These are phyloP conservation scores for Colletotrichum tanaceti DNA, from an alignment of 2,329 filamentous ascomycete genomes.

Conservation along the genomic window DNA sequence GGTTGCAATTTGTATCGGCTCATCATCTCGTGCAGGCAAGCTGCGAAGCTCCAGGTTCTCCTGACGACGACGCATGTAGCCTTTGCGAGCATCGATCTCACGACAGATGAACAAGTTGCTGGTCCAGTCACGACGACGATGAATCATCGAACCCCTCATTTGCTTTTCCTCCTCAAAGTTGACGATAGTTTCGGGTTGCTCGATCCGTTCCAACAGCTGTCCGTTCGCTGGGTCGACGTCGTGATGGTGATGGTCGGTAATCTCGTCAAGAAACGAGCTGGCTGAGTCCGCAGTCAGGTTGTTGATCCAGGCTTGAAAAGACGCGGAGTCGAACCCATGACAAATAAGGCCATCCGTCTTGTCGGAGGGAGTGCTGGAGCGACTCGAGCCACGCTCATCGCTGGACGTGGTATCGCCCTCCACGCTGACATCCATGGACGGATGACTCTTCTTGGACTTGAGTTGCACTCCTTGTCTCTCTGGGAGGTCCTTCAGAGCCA, in stretches of 20 bases:
- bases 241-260: constrained; percentile 42
- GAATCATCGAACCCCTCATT: constrained; percentile 28
- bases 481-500: not conserved
- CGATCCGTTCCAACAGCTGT: constrained; percentile 48
- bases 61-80: constrained; percentile 12
- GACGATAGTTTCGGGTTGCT: constrained; percentile 48
- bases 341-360: too few relatives aligned
- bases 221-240: constrained; percentile 56
- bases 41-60: not conserved
- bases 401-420: not conserved
- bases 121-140: constrained; percentile 43
- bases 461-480: not conserved
- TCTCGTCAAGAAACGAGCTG: constrained; percentile 19
- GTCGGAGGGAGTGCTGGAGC: not conserved
- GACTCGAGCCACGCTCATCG: not conserved
- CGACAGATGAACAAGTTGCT: constrained; percentile 37
- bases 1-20: not conserved
- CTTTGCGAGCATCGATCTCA: constrained; percentile 25
- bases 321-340: not conserved
- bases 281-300: not conserved
- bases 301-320: constrained; percentile 18
- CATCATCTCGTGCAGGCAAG: not conserved
- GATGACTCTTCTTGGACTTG: constrained; percentile 30
- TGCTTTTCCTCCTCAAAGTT: constrained; percentile 33
- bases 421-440: constrained; percentile 32